Evolutionary conservation across 495 filamentous ascomycete genomes (phyloP), one percentile per base, ranked within the genome.

Genomic region (Aspergillus haitiensis): DNA sequence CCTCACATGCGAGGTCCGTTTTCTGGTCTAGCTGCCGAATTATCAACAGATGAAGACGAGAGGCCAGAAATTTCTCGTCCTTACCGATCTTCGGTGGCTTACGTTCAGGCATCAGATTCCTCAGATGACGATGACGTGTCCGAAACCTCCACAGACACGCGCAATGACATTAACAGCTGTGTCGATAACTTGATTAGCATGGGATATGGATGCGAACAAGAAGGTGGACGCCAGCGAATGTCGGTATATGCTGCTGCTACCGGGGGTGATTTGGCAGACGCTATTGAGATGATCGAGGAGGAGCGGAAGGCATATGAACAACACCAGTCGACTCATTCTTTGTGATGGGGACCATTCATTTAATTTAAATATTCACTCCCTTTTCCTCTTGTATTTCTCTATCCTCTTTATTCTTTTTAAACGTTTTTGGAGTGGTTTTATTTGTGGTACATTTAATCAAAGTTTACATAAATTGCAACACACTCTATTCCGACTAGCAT

Each of bases 201-300:
- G 59, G 82, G 82, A 0, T 85, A 81, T 60, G 78, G 76, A n/a
- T 71, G 69, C 15, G 67, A 67, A 36, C 60, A 72, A 21, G 71
- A 78, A 15, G 75, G 78, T 18, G 78, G 76, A 16, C 70, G 59
- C 34, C 66, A 77, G 47, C 73, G 82, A 42, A 68, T 84, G 63
- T 71, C 68, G 21, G 70, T 84, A 7, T 84, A 81, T 70, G 81
- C 82, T 0, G 77, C 79, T 33, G 79, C 81, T 45, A 73, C 75
- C 9, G 73, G 78, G 15, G 79, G 79, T 16, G 74, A 67, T 21
- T 62, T 84, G 21, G 52, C 59, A 10, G 75, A 79, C 61, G 82
- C 82, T 13, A 78, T 84, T 64, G 82, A 83, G 36, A 79, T 84
- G 73, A 81, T 84, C 66, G 80, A 83, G 51, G 82, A 84, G 40